phyloP scores from a whole-genome alignment of 2,329 filamentous ascomycete species.

The Trichoderma cornu-damae region DNA sequence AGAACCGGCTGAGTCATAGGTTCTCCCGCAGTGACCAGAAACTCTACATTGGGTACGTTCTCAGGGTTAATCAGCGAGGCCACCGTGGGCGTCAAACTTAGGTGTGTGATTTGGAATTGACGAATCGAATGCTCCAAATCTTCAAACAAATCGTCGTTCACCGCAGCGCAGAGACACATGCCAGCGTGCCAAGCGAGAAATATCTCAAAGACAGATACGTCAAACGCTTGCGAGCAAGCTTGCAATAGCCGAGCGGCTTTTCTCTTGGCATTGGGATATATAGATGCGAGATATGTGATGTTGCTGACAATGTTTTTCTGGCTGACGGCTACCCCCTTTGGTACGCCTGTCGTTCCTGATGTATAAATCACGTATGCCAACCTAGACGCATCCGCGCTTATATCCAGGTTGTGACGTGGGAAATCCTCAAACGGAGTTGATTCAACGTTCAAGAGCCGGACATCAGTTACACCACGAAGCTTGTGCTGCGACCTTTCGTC shows the following conservation, averaged over 20 bases:
- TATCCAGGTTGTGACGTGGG: slow-evolving; percentile 34
- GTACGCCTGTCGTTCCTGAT: slow-evolving; percentile 73
- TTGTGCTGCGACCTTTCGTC: slow-evolving; percentile 29
- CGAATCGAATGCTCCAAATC: slow-evolving; percentile 66
- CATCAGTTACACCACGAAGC: slow-evolving; percentile 19
- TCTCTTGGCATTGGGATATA: slow-evolving; percentile 54
- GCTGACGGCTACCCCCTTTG: slow-evolving; percentile 75
- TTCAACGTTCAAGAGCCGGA: slow-evolving; percentile 34
- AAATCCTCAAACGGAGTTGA: slow-evolving; percentile 27
- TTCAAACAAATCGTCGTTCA: slow-evolving; percentile 67
- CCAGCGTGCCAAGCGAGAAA: slow-evolving; percentile 78
- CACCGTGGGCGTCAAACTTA: slow-evolving; percentile 82
- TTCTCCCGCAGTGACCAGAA: slow-evolving; percentile 78
- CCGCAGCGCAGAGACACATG: slow-evolving; percentile 71
- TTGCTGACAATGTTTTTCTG: slow-evolving; percentile 73
- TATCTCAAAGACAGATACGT: slow-evolving; percentile 86
- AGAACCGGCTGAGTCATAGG: slow-evolving; percentile 68
- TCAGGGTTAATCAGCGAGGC: slow-evolving; percentile 66
- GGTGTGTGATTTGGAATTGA: slow-evolving; percentile 62
- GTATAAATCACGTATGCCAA: slow-evolving; percentile 78
- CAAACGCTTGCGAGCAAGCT: slow-evolving; percentile 78
- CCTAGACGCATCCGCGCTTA: slow-evolving; percentile 41
- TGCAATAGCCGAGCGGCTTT: slow-evolving; percentile 62
- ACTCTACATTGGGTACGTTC: slow-evolving; percentile 65
- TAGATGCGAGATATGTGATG: slow-evolving; percentile 56